These are phyloP conservation scores for Chaetomidium leptoderma DNA, from an alignment of 495 filamentous ascomycete genomes.

Conservation along the genomic window DNA sequence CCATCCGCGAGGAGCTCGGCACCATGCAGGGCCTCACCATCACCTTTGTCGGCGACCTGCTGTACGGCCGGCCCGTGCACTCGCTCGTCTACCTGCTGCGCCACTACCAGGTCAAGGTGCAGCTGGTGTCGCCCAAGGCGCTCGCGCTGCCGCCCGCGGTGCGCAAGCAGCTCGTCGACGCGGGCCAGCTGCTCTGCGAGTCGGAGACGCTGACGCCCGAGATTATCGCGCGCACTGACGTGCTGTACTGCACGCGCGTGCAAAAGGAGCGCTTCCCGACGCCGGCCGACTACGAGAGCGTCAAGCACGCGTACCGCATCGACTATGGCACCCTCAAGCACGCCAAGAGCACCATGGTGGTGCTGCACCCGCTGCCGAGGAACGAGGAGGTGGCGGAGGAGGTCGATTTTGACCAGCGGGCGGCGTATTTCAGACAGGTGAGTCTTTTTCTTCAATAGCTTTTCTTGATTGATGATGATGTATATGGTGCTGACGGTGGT, in stretches of 20 bases:
- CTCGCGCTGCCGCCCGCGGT: conserved; percentile 74
- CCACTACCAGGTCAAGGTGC: conserved; percentile 90
- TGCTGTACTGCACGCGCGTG: conserved; percentile 92
- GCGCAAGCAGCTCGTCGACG: conserved; percentile 61
- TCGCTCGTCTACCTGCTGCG: conserved; percentile 86
- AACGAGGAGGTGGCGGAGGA: conserved; percentile 91
- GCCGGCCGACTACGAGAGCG: conserved; percentile 69
- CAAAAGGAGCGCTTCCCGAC: conserved; percentile 92
- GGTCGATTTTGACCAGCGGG: conserved; percentile 93
- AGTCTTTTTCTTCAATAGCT: conserved; percentile 36
- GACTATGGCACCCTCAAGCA: conserved; percentile 86
- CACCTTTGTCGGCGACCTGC: conserved; percentile 90
- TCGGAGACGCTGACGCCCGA: conserved; percentile 75
- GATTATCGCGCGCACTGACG: conserved; percentile 76
- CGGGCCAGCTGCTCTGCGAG: conserved; percentile 71
- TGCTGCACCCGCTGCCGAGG: conserved; percentile 92
- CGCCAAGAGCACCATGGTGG: conserved; percentile 84
- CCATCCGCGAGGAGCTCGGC: conserved; percentile 93
- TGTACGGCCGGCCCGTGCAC: conserved; percentile 91
- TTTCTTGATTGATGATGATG: not conserved
- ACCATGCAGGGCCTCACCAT: conserved; percentile 91
- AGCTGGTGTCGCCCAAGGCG: conserved; percentile 78
- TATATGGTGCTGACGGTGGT: conserved; percentile 33
- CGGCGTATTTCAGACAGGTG: conserved; percentile 99
- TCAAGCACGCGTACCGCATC: conserved; percentile 83